Conservation (phyloP, 176 grass and related monocot genomes). For the Elymus sibiricus region DNA sequence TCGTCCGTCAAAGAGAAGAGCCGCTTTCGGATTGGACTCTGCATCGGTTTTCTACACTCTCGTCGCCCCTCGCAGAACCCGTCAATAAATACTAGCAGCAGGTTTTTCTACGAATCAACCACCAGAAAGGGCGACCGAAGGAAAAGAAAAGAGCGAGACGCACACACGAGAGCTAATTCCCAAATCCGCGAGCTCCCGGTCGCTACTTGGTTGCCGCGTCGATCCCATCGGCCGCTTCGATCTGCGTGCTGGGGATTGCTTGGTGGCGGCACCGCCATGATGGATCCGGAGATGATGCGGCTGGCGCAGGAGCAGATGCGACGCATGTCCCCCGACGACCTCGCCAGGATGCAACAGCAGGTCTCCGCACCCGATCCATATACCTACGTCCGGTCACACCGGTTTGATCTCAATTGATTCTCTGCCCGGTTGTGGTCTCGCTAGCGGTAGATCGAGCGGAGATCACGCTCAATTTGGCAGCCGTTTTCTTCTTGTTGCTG, state of each 20-base stretch:
- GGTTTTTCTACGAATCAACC: not conserved
- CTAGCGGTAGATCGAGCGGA: constrained; percentile 9
- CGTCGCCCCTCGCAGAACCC: not conserved
- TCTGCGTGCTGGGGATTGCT: not conserved
- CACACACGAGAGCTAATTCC: not conserved
- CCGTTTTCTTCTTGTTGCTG: not conserved
- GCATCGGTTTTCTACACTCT: not conserved
- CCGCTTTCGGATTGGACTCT: not conserved
- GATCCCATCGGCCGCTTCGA: not conserved
- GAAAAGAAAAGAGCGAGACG: not conserved
- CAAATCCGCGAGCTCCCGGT: constrained; percentile 7
- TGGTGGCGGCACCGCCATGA: constrained; percentile 38
- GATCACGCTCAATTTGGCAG: not conserved
- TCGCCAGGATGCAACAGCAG: constrained; percentile 95
- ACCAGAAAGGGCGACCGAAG: not conserved
- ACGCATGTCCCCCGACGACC: constrained; percentile 78
- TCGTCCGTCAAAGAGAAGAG: not conserved
- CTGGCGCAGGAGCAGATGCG: constrained; percentile 99
- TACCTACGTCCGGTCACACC: not conserved
- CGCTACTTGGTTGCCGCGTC: not conserved
- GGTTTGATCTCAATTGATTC: not conserved
- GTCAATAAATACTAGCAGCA: not conserved
- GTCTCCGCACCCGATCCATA: constrained; percentile 14
- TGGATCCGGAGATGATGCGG: constrained; percentile 90
- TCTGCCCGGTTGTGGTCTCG: not conserved